Conservation (phyloP, 352 stramenopile genomes). For the Phytophthora cajani region DNA sequence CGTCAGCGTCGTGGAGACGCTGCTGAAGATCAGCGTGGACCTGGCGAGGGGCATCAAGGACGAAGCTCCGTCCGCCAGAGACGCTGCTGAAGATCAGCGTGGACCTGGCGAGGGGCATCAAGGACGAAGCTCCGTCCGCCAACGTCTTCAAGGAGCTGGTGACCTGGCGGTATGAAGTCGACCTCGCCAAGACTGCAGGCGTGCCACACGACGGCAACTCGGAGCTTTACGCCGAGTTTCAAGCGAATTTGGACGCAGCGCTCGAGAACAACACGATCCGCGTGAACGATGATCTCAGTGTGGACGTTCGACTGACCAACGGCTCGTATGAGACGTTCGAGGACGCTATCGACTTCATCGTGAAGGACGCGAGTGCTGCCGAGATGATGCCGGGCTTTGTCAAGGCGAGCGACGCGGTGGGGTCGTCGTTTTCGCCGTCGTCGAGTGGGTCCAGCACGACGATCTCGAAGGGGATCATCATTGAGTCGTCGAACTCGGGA, state of each 20-base stretch:
- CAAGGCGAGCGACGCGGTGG: slow-evolving; percentile 13
- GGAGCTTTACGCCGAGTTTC: slow-evolving; percentile 52
- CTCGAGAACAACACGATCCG: slow-evolving; percentile 38
- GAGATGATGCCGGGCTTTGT: slow-evolving; percentile 28
- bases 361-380: slow-evolving; percentile 25
- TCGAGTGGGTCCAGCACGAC: slow-evolving; percentile 13
- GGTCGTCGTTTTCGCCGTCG: not conserved
- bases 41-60: slow-evolving; percentile 29
- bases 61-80: slow-evolving; percentile 29
- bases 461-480: slow-evolving; percentile 3
- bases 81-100: slow-evolving; percentile 67
- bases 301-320: slow-evolving; percentile 38
- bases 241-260: slow-evolving; percentile 42
- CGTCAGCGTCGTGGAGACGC: slow-evolving; percentile 57
- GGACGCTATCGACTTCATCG: slow-evolving; percentile 32
- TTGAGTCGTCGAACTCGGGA: slow-evolving; percentile 20
- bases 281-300: slow-evolving; percentile 38
- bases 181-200: slow-evolving; percentile 45
- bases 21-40: slow-evolving; percentile 67
- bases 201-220: slow-evolving; percentile 53
- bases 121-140: slow-evolving; percentile 31
- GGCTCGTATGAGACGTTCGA: slow-evolving; percentile 39
- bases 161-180: slow-evolving; percentile 56
- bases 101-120: slow-evolving; percentile 34
- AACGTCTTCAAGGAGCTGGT: slow-evolving; percentile 51